Conservation (phyloP, 2,329 filamentous ascomycete species). For the Nemania sp. region DNA sequence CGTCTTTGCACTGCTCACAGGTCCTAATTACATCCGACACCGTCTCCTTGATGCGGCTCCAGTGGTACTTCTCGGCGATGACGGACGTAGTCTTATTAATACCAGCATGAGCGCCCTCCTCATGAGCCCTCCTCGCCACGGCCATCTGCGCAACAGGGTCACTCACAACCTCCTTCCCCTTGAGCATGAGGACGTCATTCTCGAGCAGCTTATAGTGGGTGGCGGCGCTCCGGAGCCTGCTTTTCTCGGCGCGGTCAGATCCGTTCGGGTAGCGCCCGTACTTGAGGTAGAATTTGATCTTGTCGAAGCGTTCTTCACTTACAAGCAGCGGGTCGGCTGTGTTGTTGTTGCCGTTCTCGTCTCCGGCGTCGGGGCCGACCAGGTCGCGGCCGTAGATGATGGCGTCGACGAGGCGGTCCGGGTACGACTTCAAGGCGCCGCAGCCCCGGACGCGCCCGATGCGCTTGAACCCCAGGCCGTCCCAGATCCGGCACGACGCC, state of each 20-base stretch:
- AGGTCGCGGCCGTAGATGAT: slow-evolving; percentile 76
- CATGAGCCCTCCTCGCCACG: slow-evolving; percentile 78
- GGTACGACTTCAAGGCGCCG: slow-evolving; percentile 70
- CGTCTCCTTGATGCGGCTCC: slow-evolving; percentile 97
- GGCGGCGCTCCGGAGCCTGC: slow-evolving; percentile 85
- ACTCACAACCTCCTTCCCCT: slow-evolving; percentile 95
- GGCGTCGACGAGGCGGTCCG: slow-evolving; percentile 70
- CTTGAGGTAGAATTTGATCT: slow-evolving; percentile 96
- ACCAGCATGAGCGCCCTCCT: slow-evolving; percentile 73
- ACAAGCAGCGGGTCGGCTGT: slow-evolving; percentile 74
- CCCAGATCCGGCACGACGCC: slow-evolving; percentile 88
- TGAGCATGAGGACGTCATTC: slow-evolving; percentile 87
- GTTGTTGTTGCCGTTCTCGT: slow-evolving; percentile 43
- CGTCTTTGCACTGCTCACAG: slow-evolving; percentile 77
- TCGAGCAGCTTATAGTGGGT: slow-evolving; percentile 89
- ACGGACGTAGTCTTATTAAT: slow-evolving; percentile 98
- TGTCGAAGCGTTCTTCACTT: slow-evolving; percentile 96
- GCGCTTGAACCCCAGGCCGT: slow-evolving; percentile 87
- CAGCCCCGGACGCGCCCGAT: slow-evolving; percentile 80
- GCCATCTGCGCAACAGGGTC: slow-evolving; percentile 89
- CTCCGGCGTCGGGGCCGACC: no score
- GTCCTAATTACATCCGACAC: slow-evolving; percentile 93
- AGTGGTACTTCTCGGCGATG: slow-evolving; percentile 93
- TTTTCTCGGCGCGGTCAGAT: slow-evolving; percentile 94
- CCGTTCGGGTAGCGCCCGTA: slow-evolving; percentile 91